Evolutionary conservation across 768 basidiomycete species (phyloP).

Genomic region (Xerocomus brunneocitrinus): DNA sequence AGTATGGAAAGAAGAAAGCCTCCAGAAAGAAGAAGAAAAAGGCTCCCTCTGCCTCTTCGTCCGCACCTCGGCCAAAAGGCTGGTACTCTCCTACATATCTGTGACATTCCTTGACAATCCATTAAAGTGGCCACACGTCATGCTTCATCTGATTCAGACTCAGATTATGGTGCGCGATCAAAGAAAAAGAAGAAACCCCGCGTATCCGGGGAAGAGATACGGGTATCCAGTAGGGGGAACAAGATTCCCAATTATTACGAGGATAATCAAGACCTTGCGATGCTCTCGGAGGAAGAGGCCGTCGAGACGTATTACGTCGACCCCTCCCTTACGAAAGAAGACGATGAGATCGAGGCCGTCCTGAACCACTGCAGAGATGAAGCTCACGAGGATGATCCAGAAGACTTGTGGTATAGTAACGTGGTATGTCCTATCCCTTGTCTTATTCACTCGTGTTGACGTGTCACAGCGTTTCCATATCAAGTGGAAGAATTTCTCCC

Average conservation of each 20-base stretch:
- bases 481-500: slow-evolving; percentile 99
- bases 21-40: slow-evolving; percentile 64
- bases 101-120: slow-evolving; percentile 5
- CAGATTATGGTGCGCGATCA: slow-evolving; percentile 80
- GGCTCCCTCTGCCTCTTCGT: slow-evolving; percentile 37
- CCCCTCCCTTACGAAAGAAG: slow-evolving; percentile 49
- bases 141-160: slow-evolving; percentile 73
- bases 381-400: slow-evolving; percentile 65
- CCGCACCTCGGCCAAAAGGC: slow-evolving; percentile 58
- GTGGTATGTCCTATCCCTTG: slow-evolving; percentile 47
- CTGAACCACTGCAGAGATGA: slow-evolving; percentile 85
- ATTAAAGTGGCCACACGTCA: slow-evolving; percentile 47
- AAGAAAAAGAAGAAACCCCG: slow-evolving; percentile 78
- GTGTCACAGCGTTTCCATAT: slow-evolving; percentile 85
- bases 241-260: slow-evolving; percentile 85
- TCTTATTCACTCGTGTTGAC: slow-evolving; percentile 2
- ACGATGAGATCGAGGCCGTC: slow-evolving; percentile 91
- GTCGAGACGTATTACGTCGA: slow-evolving; percentile 53
- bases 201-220: slow-evolving; percentile 62
- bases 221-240: slow-evolving; percentile 68
- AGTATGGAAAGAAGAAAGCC: slow-evolving; percentile 67
- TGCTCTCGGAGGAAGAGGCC: slow-evolving; percentile 55
- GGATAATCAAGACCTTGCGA: slow-evolving; percentile 70
- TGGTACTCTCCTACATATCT: slow-evolving; percentile 11
- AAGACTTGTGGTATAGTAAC: slow-evolving; percentile 85